A percentile compares a stretch with the other conserved stretches of the same genome.
These are phyloP conservation scores for Fomitopsis schrenkii DNA, from an alignment of 1,284 basidiomycete genomes.

Conservation along the genomic window DNA sequence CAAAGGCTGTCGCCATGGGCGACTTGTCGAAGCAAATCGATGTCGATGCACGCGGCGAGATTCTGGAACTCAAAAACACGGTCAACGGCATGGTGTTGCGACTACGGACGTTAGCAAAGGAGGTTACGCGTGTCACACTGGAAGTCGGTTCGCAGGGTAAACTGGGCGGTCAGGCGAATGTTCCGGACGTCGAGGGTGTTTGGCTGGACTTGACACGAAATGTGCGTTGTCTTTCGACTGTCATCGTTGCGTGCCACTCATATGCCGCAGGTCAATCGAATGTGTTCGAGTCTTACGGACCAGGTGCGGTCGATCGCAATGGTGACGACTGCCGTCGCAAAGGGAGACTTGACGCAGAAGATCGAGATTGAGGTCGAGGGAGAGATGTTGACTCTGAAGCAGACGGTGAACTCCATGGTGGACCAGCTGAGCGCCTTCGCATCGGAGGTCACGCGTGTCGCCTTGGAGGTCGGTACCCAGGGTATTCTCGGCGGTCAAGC, in stretches of 20 bases:
- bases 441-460: slow-evolving; percentile 92
- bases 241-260: slow-evolving; percentile 3
- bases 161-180: slow-evolving; percentile 87
- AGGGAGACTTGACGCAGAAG: slow-evolving; percentile 87
- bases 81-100: slow-evolving; percentile 98
- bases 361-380: slow-evolving; percentile 91
- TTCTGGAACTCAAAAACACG: slow-evolving; percentile 95
- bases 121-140: slow-evolving; percentile 93
- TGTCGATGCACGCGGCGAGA: slow-evolving; percentile 95
- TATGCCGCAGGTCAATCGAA: slow-evolving; percentile 72
- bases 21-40: slow-evolving; percentile 96
- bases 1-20: slow-evolving; percentile 96
- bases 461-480: slow-evolving; percentile 87
- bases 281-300: slow-evolving; percentile 91
- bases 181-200: slow-evolving; percentile 93
- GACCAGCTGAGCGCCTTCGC: slow-evolving; percentile 90
- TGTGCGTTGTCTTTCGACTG: slow-evolving; percentile 41
- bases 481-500: slow-evolving; percentile 94
- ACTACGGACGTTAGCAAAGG: slow-evolving; percentile 86
- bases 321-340: slow-evolving; percentile 91
- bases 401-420: slow-evolving; percentile 87
- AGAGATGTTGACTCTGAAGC: slow-evolving; percentile 83
- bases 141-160: slow-evolving; percentile 92
- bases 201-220: slow-evolving; percentile 91
- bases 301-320: slow-evolving; percentile 92